Percentiles rank a stretch among this genome's conserved stretches.
Conservation (phyloP, 495 filamentous ascomycete species). For the Talaromyces proteolyticus region DNA sequence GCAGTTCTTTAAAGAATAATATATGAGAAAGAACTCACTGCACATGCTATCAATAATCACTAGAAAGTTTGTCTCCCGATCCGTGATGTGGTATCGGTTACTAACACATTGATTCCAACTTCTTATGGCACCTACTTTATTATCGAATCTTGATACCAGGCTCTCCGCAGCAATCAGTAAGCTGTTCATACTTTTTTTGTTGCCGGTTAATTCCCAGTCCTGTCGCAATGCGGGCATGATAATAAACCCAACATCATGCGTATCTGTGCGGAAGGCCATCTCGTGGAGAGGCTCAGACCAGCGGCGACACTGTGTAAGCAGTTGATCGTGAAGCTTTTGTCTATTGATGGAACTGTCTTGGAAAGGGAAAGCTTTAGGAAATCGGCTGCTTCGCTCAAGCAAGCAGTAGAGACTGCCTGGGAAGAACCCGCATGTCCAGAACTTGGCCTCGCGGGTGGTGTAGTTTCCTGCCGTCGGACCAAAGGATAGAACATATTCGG, state of each 20-base stretch:
- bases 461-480: slow-evolving; percentile 18
- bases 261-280: slow-evolving; percentile 19
- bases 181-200: slow-evolving; percentile 15
- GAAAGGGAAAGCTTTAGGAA: neutral
- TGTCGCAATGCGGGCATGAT: slow-evolving; percentile 15
- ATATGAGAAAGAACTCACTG: slow-evolving; percentile 2
- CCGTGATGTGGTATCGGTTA: slow-evolving; percentile 5
- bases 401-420: slow-evolving; percentile 26
- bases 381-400: slow-evolving; percentile 16
- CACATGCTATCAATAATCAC: slow-evolving; percentile 41
- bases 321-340: slow-evolving; percentile 3
- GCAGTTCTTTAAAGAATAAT: neutral
- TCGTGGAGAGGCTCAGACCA: slow-evolving; percentile 8
- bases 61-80: slow-evolving; percentile 21
- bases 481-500: slow-evolving; percentile 16
- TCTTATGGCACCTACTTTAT: slow-evolving; percentile 26
- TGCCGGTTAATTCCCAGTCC: slow-evolving; percentile 25
- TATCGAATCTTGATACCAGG: slow-evolving; percentile 27
- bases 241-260: slow-evolving; percentile 38
- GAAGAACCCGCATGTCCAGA: slow-evolving; percentile 41
- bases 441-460: slow-evolving; percentile 24
- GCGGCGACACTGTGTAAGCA: neutral
- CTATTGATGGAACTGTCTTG: neutral
- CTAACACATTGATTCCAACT: slow-evolving; percentile 24
- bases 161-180: slow-evolving; percentile 26